phyloP scores from a whole-genome alignment of 2,329 filamentous ascomycete species.

The Cadophora malorum region DNA sequence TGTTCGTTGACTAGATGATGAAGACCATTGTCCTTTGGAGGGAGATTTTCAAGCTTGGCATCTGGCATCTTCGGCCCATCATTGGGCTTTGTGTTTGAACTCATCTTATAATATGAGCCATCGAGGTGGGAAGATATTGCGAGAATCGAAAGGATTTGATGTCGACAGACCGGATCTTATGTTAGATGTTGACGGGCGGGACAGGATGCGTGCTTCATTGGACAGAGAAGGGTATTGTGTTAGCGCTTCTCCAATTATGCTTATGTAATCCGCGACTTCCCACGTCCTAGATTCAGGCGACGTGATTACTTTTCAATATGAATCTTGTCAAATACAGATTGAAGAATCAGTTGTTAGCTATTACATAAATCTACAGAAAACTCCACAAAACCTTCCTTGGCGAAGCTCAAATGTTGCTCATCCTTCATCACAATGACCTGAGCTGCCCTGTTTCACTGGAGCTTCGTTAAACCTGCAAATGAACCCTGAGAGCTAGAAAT shows the following conservation, averaged over 20 bases:
- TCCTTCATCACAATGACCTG: too few species aligned
- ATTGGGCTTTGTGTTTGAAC: neutral
- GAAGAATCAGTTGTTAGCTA: too few species aligned
- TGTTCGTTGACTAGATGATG: constrained; percentile 41
- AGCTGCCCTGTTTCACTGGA: too few species aligned
- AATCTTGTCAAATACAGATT: too few species aligned
- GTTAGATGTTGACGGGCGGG: neutral
- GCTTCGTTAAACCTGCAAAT: too few species aligned
- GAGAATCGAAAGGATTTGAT: neutral
- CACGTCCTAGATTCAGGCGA: too few species aligned
- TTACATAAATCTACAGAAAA: too few species aligned
- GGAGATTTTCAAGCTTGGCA: constrained; percentile 12
- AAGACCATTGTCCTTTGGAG: constrained; percentile 33
- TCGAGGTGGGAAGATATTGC: neutral
- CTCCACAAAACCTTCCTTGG: too few species aligned
- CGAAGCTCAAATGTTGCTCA: too few species aligned
- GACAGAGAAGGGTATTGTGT: neutral
- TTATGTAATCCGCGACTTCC: constrained; percentile 31
- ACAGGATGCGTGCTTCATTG: neutral
- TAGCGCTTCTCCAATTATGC: neutral
- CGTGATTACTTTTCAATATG: too few species aligned
- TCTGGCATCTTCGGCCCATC: neutral
- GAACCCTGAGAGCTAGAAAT: too few species aligned
- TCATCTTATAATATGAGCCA: constrained; percentile 21
- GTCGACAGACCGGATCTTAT: neutral